These are phyloP conservation scores for Fusarium concolor DNA, from an alignment of 2,329 filamentous ascomycete genomes.

Conservation along the genomic window DNA sequence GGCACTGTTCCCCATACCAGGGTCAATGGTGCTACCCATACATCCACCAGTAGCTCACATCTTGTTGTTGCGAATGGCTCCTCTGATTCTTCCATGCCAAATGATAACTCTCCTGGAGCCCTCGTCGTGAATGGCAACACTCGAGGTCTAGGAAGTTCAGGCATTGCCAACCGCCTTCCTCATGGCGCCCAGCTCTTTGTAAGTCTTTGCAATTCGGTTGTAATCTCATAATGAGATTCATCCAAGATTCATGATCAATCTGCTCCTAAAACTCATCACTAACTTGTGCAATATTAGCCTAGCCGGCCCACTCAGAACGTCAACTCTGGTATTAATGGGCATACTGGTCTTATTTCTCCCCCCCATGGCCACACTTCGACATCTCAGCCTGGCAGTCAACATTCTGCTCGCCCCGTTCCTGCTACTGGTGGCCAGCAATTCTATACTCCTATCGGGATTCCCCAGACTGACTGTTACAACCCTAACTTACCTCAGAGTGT, in stretches of 20 bases:
- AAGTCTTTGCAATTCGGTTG: slow-evolving; percentile 2
- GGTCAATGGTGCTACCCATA: background rate
- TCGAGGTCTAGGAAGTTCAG: slow-evolving; percentile 3
- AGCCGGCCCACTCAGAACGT: background rate
- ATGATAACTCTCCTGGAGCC: background rate
- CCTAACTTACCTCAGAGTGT: slow-evolving; percentile 29
- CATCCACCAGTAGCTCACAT: background rate
- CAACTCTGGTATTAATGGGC: background rate
- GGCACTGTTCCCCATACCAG: background rate
- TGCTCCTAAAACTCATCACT: slow-evolving; percentile 5
- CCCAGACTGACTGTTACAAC: slow-evolving; percentile 15
- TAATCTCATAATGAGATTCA: background rate
- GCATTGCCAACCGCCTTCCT: slow-evolving; percentile 9
- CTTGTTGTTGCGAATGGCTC: slow-evolving; percentile 3
- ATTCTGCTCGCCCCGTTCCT: slow-evolving; percentile 4
- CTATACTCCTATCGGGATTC: slow-evolving; percentile 15
- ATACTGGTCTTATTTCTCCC: slow-evolving; percentile 8
- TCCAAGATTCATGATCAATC: background rate
- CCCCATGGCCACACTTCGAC: slow-evolving; percentile 8
- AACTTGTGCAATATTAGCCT: slow-evolving; percentile 4
- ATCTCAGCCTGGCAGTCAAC: slow-evolving; percentile 6
- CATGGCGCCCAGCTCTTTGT: slow-evolving; percentile 23
- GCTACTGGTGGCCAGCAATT: slow-evolving; percentile 19
- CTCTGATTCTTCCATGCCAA: background rate
- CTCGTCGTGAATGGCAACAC: background rate